Base-by-base conservation (phyloP, 306 rosid genomes). In the Castanea crenata region DNA sequence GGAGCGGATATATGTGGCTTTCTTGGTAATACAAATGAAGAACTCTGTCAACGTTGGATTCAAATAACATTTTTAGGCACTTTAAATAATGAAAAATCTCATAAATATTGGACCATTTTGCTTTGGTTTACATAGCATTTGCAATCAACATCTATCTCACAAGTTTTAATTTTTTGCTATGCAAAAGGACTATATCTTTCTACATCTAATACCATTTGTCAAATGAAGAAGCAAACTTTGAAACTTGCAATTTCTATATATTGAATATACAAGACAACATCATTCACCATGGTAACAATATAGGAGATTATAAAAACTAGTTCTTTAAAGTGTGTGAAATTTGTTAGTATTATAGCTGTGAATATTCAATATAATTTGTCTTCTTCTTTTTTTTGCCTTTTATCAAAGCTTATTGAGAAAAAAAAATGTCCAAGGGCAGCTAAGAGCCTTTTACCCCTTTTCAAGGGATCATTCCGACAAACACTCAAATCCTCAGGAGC, bases 1-100 rank as follows among this genome's bases (percentile, higher is more conserved):
- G 98, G 98, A 41, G 90, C 98, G 69, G 97, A 94, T 81, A 94
- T 92, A 52, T 94, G 98, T 80, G 98, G 98, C 29, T 91, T 91
- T 79, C n/a, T 69, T 10, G 62, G 82, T 64, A 11, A 84, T 82
- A 94, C 98, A 51, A 90, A 56, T 11, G 98, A 94, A 88, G 98
- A 94, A 77, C 97, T 92, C 49, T 94, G 98, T 51, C 64, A 81
- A 73, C 88, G 98, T 4, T 94, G 93, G 97, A 94, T 94, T 82
- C 97, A 94, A 97, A 97, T 91, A 86, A 49, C 54, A 49, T 49
- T 49, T 12, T 13, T 49, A 49, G 54, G 54, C 54, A 49, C 54
- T 49, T 12, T 0, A 49, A 76, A 78, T 34, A 46, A 65, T 25
- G 67, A 46, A 16, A 44, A 20, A 3, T 54, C 46, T 38, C 49